Evolutionary conservation across 768 basidiomycete genomes (phyloP), one percentile per base, ranked within the genome.

Genomic region (Mrakia gelida): DNA sequence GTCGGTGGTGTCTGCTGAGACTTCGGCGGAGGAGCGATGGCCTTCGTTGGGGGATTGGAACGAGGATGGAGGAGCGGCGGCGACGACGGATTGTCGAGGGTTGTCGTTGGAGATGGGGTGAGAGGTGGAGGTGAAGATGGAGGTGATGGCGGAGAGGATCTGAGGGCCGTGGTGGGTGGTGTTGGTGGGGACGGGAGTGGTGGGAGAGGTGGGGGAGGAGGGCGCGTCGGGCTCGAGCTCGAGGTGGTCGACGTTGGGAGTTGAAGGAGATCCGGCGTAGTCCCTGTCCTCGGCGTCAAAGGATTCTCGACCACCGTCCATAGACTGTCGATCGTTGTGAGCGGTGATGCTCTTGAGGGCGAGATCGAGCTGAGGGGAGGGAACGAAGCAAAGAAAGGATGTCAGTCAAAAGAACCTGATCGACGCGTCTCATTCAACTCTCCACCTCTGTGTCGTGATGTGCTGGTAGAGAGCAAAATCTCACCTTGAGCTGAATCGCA

Each of bases 401-500:
- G 76, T 68, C 62, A 79, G 65, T 73, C 30, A 2, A 38, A 9
- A 5, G 16, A 15, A 38, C 34, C 15, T 10, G 3, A 38, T 16
- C 21, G 21, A 2, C 13, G 21, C 10, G 7, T 26, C 28, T 34
- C 26, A n/a, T n/a, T n/a, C n/a, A n/a, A n/a, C n/a, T n/a, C n/a
- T n/a, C n/a, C n/a, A n/a, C n/a, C n/a, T n/a, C n/a, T n/a, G n/a
- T n/a, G n/a, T n/a, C n/a, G n/a, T n/a, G n/a, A n/a, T n/a, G n/a
- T n/a, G 54, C 16, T 63, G 61, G 71, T 3, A 30, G 56, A n/a
- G 34, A n/a, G n/a, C 26, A 71, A n/a, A 45, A 34, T 84, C 86
- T 75, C 63, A 94, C 94, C 89, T 95, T 96, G 80, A 92, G 90
- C 85, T 96, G 94, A 78, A 97, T 95, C 84, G 92, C 90, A 70